Percentiles rank a stretch among this genome's conserved stretches.
Evolutionary conservation across 306 rosid species (phyloP).

Genomic region (Rosa multiflora): DNA sequence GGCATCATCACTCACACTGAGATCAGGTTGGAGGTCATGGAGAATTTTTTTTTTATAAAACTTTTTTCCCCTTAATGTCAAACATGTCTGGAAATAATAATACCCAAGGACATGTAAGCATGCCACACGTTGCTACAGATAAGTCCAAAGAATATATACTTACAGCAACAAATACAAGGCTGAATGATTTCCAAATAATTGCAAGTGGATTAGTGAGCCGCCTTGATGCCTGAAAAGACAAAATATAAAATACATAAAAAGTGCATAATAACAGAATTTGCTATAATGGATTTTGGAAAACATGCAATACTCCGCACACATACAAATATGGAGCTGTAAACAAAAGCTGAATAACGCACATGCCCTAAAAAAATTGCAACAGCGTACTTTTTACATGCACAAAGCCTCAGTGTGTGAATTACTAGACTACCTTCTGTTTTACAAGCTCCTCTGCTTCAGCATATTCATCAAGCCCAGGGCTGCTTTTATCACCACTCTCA

Average conservation of each 20-base stretch:
- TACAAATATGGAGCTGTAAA: not conserved
- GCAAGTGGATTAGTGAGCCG: slow-evolving; percentile 82
- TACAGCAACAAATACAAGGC: slow-evolving; percentile 94
- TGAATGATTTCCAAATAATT: slow-evolving; percentile 91
- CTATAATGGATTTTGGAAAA: not conserved
- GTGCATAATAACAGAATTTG: not conserved
- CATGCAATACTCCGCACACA: not conserved
- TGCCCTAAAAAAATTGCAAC: not conserved
- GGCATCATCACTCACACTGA: not conserved
- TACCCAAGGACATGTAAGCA: not conserved
- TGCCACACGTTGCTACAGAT: slow-evolving; percentile 8
- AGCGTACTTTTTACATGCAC: not conserved
- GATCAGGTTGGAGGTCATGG: not conserved
- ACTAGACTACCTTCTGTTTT: slow-evolving; percentile 69
- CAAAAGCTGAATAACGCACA: not conserved
- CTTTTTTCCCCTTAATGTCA: not conserved
- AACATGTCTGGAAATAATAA: not conserved
- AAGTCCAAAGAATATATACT: slow-evolving; percentile 30
- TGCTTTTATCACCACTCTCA: slow-evolving; percentile 49
- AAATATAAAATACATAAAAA: not conserved
- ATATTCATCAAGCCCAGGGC: slow-evolving; percentile 78
- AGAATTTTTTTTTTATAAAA: no score
- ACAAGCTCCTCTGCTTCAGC: slow-evolving; percentile 94
- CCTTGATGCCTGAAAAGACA: slow-evolving; percentile 49
- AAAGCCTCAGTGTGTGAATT: not conserved